Percentiles rank a stretch among this genome's conserved stretches.
phyloP scores from a whole-genome alignment of 441 rosid genomes.

The Dalechampia spathulata region DNA sequence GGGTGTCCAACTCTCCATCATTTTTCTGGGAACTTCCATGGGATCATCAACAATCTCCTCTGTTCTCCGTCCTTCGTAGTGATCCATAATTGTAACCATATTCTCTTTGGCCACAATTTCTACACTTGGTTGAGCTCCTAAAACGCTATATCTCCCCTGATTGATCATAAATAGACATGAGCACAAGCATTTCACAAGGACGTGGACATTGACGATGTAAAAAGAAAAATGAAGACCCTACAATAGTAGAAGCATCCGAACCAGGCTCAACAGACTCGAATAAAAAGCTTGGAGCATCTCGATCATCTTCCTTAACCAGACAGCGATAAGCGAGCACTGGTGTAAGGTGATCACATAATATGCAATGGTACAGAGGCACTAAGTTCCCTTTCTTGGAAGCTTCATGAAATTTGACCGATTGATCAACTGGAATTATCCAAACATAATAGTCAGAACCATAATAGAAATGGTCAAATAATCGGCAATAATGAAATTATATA shows the following conservation, averaged over 20 bases:
- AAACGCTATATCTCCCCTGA: constrained; percentile 82
- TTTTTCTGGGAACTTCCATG: constrained; percentile 68
- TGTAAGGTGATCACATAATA: constrained; percentile 86
- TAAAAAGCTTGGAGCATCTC: constrained; percentile 96
- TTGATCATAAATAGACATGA: constrained; percentile 1
- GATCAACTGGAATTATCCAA: constrained; percentile 31
- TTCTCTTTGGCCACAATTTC: constrained; percentile 84
- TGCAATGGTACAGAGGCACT: constrained; percentile 58
- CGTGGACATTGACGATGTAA: background rate
- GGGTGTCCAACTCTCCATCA: constrained; percentile 82
- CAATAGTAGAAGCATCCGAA: constrained; percentile 48
- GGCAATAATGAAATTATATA: no score
- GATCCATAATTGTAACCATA: constrained; percentile 76
- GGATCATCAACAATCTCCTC: constrained; percentile 89
- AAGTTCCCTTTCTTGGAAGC: constrained; percentile 73
- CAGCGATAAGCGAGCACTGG: constrained; percentile 86
- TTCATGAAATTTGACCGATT: constrained; percentile 45
- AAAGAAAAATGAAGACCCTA: constrained; percentile 21
- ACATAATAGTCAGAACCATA: background rate
- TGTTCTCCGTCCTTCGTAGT: constrained; percentile 44
- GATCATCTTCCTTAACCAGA: constrained; percentile 86
- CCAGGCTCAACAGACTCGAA: constrained; percentile 92
- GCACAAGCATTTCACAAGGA: background rate
- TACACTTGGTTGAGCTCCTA: constrained; percentile 90
- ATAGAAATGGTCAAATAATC: no score